Conservation (phyloP, 345 rosid species). For the Hibiscus syriacus region DNA sequence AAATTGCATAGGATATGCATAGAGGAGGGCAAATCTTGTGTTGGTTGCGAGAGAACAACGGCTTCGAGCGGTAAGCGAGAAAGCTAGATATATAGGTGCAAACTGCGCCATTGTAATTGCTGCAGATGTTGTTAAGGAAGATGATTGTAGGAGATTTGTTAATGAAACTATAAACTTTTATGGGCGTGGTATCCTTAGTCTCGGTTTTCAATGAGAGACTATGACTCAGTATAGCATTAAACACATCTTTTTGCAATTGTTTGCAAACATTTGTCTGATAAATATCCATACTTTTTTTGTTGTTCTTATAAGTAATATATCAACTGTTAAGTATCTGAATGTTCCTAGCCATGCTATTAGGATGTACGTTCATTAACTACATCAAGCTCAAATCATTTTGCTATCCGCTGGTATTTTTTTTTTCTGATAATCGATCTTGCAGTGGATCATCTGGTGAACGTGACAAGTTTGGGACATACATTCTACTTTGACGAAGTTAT, state of each 20-base stretch:
- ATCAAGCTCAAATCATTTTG: neutral
- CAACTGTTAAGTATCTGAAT: neutral
- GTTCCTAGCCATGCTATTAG: too few relatives aligned
- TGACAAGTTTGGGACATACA: slow-evolving; percentile 77
- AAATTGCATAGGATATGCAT: slow-evolving; percentile 91
- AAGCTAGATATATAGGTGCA: slow-evolving; percentile 58
- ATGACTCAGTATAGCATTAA: too few relatives aligned
- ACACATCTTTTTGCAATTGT: too few relatives aligned
- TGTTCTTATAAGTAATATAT: neutral
- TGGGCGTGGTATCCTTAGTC: slow-evolving; percentile 42
- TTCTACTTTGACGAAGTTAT: slow-evolving; percentile 62
- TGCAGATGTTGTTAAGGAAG: slow-evolving; percentile 88
- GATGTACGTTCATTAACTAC: too few relatives aligned
- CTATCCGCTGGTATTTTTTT: neutral
- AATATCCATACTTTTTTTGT: neutral
- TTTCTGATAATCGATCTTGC: slow-evolving; percentile 5
- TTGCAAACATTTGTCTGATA: neutral
- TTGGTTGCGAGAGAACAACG: slow-evolving; percentile 73
- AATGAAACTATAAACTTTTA: slow-evolving; percentile 44
- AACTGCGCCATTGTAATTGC: slow-evolving; percentile 57
- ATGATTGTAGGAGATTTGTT: slow-evolving; percentile 75
- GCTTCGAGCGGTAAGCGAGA: slow-evolving; percentile 51
- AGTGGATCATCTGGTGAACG: slow-evolving; percentile 86
- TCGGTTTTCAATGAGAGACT: neutral
- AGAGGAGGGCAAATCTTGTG: slow-evolving; percentile 62